Base-by-base conservation (phyloP, 192 early-diverging fungal genomes). In the Entrophospora sp. region DNA sequence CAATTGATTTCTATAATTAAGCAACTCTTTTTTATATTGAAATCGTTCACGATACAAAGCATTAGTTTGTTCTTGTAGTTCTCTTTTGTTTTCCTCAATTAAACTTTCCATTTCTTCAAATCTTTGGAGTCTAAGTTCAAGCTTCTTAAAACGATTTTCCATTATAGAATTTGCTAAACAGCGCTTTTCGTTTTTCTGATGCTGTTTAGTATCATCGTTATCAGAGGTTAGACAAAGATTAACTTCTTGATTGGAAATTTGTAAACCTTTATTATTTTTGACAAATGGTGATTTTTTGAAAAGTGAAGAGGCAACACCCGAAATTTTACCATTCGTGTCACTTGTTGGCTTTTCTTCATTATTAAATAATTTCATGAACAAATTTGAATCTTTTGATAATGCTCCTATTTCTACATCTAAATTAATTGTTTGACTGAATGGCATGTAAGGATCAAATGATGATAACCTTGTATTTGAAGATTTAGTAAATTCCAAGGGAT, bases 211-310 rank as follows among this genome's bases (percentile, higher is more conserved):
- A 5, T 73, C 78, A 36, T 89, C 77, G 12, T 94, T 89, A 72
- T 97, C 96, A 25, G 86, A 94, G 2, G 95, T 92, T 0, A 94
- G 95, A 2, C 95, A 84, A 1, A 90, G 95, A 7, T 98, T 77
- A 1, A 96, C 97, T 0, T 6, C 79, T 74, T 6, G 82, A 74
- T n/a, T 71, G 64, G 22, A 76, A 70, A 45, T 73, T 60, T 3
- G 69, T 69, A 45, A n/a, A 42, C 9, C 34, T 25, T 36, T 49
- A 27, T 46, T 58, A 18, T 66, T 28, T 18, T 36, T 46, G 61
- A 55, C 66, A 12, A 20, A 55, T 3, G 80, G 72, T 35, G 95
- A 73, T 67, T 89, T 85, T 14, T 81, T 78, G 52, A 95, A 64
- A 1, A 94, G 91, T 1, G 89, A 85, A 5, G 95, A 92, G 4